Evolutionary conservation across 306 rosid genomes (phyloP).

Genomic region (Quercus parvula): DNA sequence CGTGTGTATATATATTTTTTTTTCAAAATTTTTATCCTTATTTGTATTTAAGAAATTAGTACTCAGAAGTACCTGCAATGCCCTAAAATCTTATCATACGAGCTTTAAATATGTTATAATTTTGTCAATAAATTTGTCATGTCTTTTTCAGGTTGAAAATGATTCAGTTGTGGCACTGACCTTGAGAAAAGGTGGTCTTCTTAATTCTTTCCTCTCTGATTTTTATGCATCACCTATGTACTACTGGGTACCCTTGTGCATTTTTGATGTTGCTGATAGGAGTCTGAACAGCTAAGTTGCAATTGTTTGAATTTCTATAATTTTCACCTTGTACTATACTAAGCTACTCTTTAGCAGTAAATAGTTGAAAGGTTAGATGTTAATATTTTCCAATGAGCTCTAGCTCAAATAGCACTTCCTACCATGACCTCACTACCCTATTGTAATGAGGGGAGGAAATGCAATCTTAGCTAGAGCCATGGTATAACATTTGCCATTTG

Average conservation of each 20-base stretch:
- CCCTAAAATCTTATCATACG: background rate
- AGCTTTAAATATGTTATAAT: background rate
- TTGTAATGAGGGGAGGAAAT: too few relatives aligned
- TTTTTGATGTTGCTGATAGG: background rate
- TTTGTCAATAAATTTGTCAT: background rate
- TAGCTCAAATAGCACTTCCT: too few relatives aligned
- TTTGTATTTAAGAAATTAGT: background rate
- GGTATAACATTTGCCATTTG: too few relatives aligned
- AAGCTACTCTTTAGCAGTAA: background rate
- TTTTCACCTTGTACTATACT: background rate
- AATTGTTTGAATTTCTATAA: background rate
- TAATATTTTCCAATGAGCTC: background rate
- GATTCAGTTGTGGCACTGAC: conserved; percentile 85
- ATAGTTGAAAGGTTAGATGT: background rate
- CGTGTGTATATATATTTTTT: background rate
- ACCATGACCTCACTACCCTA: too few relatives aligned
- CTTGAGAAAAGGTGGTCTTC: conserved; percentile 63
- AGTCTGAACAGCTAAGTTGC: background rate
- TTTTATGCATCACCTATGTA: background rate
- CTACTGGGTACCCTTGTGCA: background rate
- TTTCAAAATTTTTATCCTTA: background rate
- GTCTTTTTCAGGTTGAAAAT: conserved; percentile 70
- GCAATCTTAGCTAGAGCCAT: too few relatives aligned
- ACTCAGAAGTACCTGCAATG: background rate
- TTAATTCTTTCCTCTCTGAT: conserved; percentile 1